These are phyloP conservation scores for Mucor velutinosus DNA, from an alignment of 371 early-diverging fungal species.

Conservation along the genomic window DNA sequence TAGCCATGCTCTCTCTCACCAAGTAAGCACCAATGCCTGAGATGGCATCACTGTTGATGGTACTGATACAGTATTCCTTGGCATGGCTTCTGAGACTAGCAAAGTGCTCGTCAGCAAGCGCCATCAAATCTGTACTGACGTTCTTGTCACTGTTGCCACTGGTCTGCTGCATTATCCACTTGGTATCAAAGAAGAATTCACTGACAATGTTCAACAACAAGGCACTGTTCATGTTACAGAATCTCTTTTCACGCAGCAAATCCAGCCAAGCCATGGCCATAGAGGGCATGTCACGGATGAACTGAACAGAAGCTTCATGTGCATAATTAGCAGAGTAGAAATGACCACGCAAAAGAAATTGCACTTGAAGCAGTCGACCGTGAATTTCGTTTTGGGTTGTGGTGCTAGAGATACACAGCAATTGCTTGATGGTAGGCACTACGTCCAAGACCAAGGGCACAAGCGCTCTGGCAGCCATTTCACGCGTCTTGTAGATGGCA, in stretches of 20 bases:
- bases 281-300: constrained; percentile 41
- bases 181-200: constrained; percentile 57
- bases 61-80: not conserved
- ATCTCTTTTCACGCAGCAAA: constrained; percentile 21
- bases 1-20: constrained; percentile 48
- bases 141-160: constrained; percentile 20
- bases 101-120: constrained; percentile 13
- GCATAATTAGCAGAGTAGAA: constrained; percentile 39
- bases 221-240: constrained; percentile 44
- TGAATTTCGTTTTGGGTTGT: constrained; percentile 68
- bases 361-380: constrained; percentile 69
- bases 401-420: constrained; percentile 22
- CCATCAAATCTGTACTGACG: constrained; percentile 13
- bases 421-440: constrained; percentile 36
- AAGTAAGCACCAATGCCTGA: constrained; percentile 52
- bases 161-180: constrained; percentile 33
- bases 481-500: constrained; percentile 81
- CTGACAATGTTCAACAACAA: constrained; percentile 50
- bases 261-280: constrained; percentile 22
- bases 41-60: constrained; percentile 23
- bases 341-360: constrained; percentile 65
- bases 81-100: not conserved
- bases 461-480: constrained; percentile 84
- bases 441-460: constrained; percentile 70
- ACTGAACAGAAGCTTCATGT: constrained; percentile 29